Conservation (phyloP, 805 yeast species). For the Ogataea siamensis region DNA sequence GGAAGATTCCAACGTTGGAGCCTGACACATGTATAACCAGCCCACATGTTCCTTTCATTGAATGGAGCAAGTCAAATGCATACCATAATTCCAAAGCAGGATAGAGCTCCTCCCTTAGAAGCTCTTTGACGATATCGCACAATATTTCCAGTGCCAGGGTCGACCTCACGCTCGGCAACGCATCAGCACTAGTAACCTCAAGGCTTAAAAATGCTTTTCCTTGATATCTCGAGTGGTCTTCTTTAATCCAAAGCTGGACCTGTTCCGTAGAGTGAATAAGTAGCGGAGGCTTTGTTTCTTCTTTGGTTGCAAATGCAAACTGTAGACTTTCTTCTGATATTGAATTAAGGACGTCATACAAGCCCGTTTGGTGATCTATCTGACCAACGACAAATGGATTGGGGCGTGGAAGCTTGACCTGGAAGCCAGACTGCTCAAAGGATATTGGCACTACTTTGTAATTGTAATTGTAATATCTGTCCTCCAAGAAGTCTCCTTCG, state of each 20-base stretch:
- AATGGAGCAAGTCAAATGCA: constrained; percentile 55
- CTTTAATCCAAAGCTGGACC: constrained; percentile 53
- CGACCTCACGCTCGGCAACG: constrained; percentile 36
- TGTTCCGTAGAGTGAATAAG: constrained; percentile 34
- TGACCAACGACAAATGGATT: constrained; percentile 39
- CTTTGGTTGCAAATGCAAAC: constrained; percentile 35
- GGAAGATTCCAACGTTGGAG: constrained; percentile 38
- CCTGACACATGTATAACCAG: constrained; percentile 56
- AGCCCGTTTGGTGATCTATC: constrained; percentile 28
- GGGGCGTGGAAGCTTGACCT: constrained; percentile 27
- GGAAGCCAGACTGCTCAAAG: neutral
- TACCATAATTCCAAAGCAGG: constrained; percentile 54
- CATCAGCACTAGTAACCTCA: constrained; percentile 38
- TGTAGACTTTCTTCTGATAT: constrained; percentile 31
- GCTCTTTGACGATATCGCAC: constrained; percentile 43
- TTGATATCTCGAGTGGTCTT: constrained; percentile 33
- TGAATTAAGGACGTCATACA: constrained; percentile 18
- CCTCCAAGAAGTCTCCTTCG: constrained; percentile 23
- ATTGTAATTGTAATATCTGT: constrained; percentile 44
- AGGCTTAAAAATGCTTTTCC: constrained; percentile 43
- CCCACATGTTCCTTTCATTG: constrained; percentile 52
- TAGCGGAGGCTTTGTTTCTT: constrained; percentile 35
- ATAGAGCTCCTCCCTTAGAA: constrained; percentile 44
- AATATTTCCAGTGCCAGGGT: constrained; percentile 54
- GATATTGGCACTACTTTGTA: constrained; percentile 28